Conservation (phyloP, 192 early-diverging fungal genomes). For the Linnemannia schmuckeri region DNA sequence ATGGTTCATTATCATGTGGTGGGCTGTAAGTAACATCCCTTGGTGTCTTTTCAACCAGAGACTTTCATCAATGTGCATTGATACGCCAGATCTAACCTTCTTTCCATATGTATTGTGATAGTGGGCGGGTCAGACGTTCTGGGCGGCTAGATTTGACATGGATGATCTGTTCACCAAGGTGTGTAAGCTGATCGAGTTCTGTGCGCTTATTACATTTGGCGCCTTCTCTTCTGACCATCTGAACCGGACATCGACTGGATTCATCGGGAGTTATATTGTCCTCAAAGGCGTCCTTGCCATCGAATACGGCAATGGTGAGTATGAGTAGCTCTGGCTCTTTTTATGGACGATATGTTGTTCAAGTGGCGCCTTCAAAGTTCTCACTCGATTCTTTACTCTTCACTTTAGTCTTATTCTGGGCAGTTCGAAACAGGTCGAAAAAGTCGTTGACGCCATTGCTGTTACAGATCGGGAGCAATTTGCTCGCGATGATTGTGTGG, state of each 20-base stretch:
- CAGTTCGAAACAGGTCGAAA: constrained; percentile 24
- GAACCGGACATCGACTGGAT: constrained; percentile 53
- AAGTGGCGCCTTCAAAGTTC: not conserved
- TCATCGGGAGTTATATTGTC: constrained; percentile 58
- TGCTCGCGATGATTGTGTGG: constrained; percentile 61
- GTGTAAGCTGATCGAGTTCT: constrained; percentile 34
- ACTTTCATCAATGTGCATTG: no score
- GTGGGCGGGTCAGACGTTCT: constrained; percentile 59
- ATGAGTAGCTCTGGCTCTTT: not conserved
- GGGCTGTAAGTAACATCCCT: constrained; percentile 40
- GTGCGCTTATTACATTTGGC: constrained; percentile 56
- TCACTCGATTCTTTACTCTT: not conserved
- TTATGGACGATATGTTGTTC: no score
- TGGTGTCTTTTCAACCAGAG: no score
- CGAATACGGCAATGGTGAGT: constrained; percentile 62
- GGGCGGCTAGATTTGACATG: constrained; percentile 34
- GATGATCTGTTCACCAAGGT: constrained; percentile 40
- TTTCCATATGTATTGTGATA: constrained; percentile 20
- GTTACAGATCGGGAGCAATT: constrained; percentile 59
- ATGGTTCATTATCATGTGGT: constrained; percentile 68
- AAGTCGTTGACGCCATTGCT: constrained; percentile 54
- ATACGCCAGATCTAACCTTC: not conserved
- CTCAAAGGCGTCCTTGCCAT: constrained; percentile 59
- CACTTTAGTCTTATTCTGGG: constrained; percentile 37
- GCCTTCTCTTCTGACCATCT: constrained; percentile 58